A percentile compares a stretch with the other conserved stretches of the same genome.
Evolutionary conservation across 805 yeast species (phyloP).

Genomic region (Candida maris): DNA sequence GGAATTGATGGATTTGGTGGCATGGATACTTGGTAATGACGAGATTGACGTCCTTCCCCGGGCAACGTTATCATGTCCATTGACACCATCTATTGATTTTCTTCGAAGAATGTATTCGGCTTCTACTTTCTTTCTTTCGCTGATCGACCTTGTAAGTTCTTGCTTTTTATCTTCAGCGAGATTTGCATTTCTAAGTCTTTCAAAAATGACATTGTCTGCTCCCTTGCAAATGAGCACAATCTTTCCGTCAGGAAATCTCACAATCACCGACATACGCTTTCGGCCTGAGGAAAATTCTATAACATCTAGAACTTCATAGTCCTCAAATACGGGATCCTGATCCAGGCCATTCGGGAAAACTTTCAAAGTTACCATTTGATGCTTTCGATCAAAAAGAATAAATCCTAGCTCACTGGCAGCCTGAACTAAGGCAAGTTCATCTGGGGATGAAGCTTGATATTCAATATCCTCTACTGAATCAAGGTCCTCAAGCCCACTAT

Average conservation of each 20-base stretch:
- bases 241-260: conserved; percentile 70
- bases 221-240: conserved; percentile 87
- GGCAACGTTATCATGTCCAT: conserved; percentile 23
- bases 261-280: conserved; percentile 91
- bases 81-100: conserved; percentile 38
- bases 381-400: conserved; percentile 69
- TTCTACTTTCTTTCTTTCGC: conserved; percentile 67
- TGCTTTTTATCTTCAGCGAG: conserved; percentile 60
- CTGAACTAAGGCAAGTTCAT: conserved; percentile 86
- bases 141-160: conserved; percentile 57
- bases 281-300: conserved; percentile 85
- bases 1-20: conserved; percentile 23
- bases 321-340: conserved; percentile 56
- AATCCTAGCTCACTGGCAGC: conserved; percentile 96
- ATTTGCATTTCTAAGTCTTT: conserved; percentile 56
- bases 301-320: conserved; percentile 70
- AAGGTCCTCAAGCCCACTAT: conserved; percentile 17
- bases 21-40: conserved; percentile 26
- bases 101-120: conserved; percentile 68
- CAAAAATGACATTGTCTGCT: conserved; percentile 87
- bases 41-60: conserved; percentile 27
- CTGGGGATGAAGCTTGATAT: conserved; percentile 95
- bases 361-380: conserved; percentile 58
- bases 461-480: conserved; percentile 45
- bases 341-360: conserved; percentile 84